Percentiles rank a stretch among this genome's conserved stretches.
Conservation (phyloP, 1,139 yeast genomes). For the Dujonia santamariae region DNA sequence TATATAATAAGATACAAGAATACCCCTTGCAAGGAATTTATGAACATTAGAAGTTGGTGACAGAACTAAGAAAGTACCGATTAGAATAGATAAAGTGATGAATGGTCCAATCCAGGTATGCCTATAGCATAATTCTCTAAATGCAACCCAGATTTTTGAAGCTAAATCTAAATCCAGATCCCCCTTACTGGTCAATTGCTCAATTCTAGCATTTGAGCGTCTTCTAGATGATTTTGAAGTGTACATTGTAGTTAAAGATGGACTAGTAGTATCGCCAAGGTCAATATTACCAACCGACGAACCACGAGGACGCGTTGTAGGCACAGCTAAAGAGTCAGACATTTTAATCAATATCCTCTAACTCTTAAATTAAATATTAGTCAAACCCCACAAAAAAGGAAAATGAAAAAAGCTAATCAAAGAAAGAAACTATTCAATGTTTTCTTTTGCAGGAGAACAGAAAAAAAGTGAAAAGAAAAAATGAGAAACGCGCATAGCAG, state of each 20-base stretch:
- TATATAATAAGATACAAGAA: constrained; percentile 66
- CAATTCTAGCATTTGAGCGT: constrained; percentile 32
- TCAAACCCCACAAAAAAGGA: no score
- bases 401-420: no score
- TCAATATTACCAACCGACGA: constrained; percentile 58
- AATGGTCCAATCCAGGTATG: constrained; percentile 82
- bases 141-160: constrained; percentile 51
- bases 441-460: no score
- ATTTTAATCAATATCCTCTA: no score
- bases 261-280: constrained; percentile 56
- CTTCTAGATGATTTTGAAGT: constrained; percentile 32
- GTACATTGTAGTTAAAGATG: constrained; percentile 48
- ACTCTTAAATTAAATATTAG: no score
- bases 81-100: constrained; percentile 37
- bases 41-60: constrained; percentile 58
- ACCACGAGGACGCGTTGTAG: constrained; percentile 36
- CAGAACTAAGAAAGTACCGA: constrained; percentile 39
- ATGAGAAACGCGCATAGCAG: no score
- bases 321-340: constrained; percentile 4
- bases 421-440: no score
- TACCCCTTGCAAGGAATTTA: constrained; percentile 56
- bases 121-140: constrained; percentile 60
- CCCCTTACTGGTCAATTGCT: constrained; percentile 24
- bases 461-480: no score
- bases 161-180: constrained; percentile 41